Evolutionary conservation across 768 basidiomycete species (phyloP).

Genomic region (Phylloporus arenicola): DNA sequence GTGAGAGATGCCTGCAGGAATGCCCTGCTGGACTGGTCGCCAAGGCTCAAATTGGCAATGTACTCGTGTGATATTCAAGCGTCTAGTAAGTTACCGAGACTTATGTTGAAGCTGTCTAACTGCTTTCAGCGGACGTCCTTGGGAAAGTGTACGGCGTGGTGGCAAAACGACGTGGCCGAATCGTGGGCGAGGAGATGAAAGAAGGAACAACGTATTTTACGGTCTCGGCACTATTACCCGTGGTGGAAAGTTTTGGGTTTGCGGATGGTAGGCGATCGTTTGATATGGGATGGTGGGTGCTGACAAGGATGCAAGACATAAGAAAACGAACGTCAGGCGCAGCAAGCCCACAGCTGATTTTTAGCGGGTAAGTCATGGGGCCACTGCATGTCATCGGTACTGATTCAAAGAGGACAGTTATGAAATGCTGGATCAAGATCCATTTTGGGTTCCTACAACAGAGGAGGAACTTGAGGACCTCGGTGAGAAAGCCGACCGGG

Average conservation of each 20-base stretch:
- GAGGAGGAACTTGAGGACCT: constrained; percentile 96
- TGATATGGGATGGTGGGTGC: neutral
- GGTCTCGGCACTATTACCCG: constrained; percentile 84
- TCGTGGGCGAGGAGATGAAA: constrained; percentile 97
- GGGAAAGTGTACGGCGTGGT: constrained; percentile 98
- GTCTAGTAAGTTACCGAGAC: constrained; percentile 60
- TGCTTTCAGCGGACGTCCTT: constrained; percentile 76
- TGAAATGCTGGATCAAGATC: constrained; percentile 89
- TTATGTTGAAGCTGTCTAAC: constrained; percentile 8
- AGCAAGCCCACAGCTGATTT: constrained; percentile 94
- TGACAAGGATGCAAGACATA: constrained; percentile 58
- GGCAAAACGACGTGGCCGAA: constrained; percentile 82
- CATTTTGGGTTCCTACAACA: constrained; percentile 97
- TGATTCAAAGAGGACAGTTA: constrained; percentile 48
- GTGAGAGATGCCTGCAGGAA: constrained; percentile 87
- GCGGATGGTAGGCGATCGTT: constrained; percentile 66
- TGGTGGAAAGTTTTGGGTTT: constrained; percentile 97
- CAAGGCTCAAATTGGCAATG: constrained; percentile 95
- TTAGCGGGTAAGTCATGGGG: constrained; percentile 67
- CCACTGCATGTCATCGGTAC: neutral
- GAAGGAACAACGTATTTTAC: constrained; percentile 95
- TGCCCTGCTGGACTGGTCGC: constrained; percentile 95
- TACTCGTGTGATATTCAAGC: constrained; percentile 98
- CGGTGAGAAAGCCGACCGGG: constrained; percentile 90
- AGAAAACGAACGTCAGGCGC: constrained; percentile 95